Evolutionary conservation across 768 basidiomycete species (phyloP).

Genomic region (Rickenella mellea): DNA sequence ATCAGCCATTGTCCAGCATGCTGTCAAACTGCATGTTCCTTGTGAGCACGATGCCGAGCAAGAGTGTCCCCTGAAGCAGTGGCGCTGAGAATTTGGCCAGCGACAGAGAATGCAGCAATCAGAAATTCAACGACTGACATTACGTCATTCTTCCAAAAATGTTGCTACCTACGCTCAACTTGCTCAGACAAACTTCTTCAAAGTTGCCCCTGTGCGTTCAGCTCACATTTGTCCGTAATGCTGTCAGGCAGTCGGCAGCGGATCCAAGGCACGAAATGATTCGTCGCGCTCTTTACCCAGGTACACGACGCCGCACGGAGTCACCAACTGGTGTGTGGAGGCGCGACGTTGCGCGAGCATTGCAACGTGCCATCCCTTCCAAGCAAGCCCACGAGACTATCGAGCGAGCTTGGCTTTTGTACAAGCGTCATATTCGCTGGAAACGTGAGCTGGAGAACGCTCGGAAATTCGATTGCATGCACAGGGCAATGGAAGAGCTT

Average conservation of each 20-base stretch:
- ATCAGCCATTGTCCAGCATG: too few species aligned
- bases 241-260: conserved; percentile 27
- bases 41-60: too few species aligned
- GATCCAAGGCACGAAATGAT: conserved; percentile 68
- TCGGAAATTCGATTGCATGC: conserved; percentile 78
- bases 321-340: conserved; percentile 81
- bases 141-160: too few species aligned
- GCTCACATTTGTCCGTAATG: conserved; percentile 30
- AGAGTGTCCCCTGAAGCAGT: too few species aligned
- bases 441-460: conserved; percentile 56
- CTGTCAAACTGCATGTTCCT: too few species aligned
- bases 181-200: too few species aligned
- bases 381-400: conserved; percentile 88
- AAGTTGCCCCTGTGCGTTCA: too few species aligned
- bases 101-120: too few species aligned
- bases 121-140: too few species aligned
- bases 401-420: conserved; percentile 81
- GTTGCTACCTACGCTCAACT: too few species aligned
- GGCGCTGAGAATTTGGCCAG: too few species aligned
- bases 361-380: conserved; percentile 81
- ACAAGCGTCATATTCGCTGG: conserved; percentile 66
- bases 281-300: conserved; percentile 73
- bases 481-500: conserved; percentile 76
- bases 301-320: conserved; percentile 57
- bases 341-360: conserved; percentile 63